Conservation (phyloP, 225 moss, liverwort and hornwort species). For the Physcomitrellopsis africana region DNA sequence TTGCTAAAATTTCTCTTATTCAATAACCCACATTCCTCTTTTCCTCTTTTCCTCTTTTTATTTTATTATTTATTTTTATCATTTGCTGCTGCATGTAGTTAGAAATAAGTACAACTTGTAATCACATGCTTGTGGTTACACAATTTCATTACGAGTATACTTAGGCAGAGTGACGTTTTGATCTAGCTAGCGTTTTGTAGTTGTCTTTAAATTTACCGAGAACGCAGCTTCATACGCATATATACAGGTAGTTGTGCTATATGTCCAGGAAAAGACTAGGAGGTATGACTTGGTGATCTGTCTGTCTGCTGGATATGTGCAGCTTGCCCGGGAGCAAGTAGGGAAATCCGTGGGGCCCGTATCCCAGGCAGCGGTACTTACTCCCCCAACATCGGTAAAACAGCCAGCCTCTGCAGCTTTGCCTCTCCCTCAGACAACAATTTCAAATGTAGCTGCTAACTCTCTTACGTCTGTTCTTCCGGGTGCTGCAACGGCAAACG, state of each 20-base stretch:
- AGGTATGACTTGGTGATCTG: neutral
- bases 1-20: too few relatives aligned
- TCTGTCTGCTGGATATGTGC: slow-evolving; percentile 28
- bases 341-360: slow-evolving; percentile 52
- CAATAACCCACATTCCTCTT: too few relatives aligned
- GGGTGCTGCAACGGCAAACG: slow-evolving; percentile 27
- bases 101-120: too few relatives aligned
- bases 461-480: slow-evolving; percentile 39
- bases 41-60: too few relatives aligned
- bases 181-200: too few relatives aligned
- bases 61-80: too few relatives aligned
- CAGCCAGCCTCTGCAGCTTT: slow-evolving; percentile 37
- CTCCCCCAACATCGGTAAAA: slow-evolving; percentile 47
- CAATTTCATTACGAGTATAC: too few relatives aligned
- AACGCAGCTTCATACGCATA: neutral
- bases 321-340: slow-evolving; percentile 91
- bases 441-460: slow-evolving; percentile 39
- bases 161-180: too few relatives aligned
- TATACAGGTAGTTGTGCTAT: too few relatives aligned
- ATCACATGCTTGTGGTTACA: too few relatives aligned
- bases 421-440: slow-evolving; percentile 39
- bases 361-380: slow-evolving; percentile 41
- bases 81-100: too few relatives aligned
- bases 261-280: neutral
- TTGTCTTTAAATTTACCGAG: neutral